Conservation (phyloP, 257 asterid genomes). For the Petunia axillaris region DNA sequence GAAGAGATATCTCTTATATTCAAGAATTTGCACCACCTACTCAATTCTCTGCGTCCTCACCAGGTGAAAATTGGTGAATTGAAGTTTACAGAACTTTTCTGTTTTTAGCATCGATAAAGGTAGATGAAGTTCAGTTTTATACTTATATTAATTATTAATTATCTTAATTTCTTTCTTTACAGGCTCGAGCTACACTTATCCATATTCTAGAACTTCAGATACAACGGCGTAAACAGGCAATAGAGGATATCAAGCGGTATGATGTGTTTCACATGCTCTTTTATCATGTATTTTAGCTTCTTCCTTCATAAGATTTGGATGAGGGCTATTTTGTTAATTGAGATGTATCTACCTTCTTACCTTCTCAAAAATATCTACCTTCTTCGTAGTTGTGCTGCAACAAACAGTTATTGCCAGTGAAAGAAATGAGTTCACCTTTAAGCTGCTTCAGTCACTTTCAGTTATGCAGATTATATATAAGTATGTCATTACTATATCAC, state of each 20-base stretch:
- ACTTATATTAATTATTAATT: neutral
- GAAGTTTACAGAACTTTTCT: neutral
- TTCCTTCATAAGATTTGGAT: constrained; percentile 12
- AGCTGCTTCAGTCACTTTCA: constrained; percentile 3
- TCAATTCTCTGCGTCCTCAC: constrained; percentile 93
- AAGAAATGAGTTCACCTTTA: neutral
- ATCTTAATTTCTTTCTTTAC: constrained; percentile 27
- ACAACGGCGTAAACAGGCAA: constrained; percentile 89
- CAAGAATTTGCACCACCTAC: constrained; percentile 93
- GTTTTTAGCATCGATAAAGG: neutral
- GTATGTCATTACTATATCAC: neutral
- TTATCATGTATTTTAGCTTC: constrained; percentile 21
- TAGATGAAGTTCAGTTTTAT: neutral
- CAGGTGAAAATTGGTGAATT: constrained; percentile 56
- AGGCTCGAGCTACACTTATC: constrained; percentile 97
- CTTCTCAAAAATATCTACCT: neutral
- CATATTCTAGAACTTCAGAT: constrained; percentile 96
- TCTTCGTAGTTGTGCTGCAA: constrained; percentile 13
- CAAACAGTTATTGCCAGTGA: neutral
- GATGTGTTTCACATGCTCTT: constrained; percentile 22
- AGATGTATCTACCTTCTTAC: neutral
- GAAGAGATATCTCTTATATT: constrained; percentile 90
- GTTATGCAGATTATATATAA: neutral
- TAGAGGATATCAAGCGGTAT: constrained; percentile 94
- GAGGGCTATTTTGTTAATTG: neutral